Evolutionary conservation across 225 moss, liverwort and hornwort species (phyloP), one percentile per base, ranked within the genome.

Genomic region (Polytrichum commune): DNA sequence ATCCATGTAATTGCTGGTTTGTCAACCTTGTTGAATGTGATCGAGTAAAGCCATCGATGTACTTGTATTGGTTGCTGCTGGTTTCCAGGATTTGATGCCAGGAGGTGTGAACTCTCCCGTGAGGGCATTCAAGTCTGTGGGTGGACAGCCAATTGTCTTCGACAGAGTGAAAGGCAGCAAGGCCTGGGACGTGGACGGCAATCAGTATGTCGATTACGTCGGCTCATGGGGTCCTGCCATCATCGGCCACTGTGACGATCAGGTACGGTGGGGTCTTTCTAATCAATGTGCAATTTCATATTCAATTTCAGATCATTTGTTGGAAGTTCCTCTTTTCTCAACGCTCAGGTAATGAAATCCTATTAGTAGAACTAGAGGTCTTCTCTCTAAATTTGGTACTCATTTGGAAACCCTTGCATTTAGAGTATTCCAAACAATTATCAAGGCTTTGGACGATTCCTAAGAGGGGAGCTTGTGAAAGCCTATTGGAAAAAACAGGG

Each of bases 61-160:
- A 10, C 38, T 38, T 10, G 2, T 13, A 38, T 62, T 16, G 18
- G 8, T 6, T 27, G 66, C 24, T 18, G 5, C 54, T 25, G 26
- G 5, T 29, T 32, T 38, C 69, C 86, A 96, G 97, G 92, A 98
- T 9, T 75, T 98, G 72, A 91, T 98, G 94, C 97, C 94, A 16
- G 97, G 97, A 79, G 97, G 94, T 70, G 97, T 98, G 38, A 98
- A 91, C 70, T 98, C 97, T 24, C 97, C 97, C 7, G 97, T 98
- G 72, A 88, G 97, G 72, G 94, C 97, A 4, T 98, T 98, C 75
- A 98, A 82, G 81, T 98, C 97, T 64, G 97, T 98, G 5, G 97
- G 97, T 1, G 94, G 97, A 0, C 94, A 91, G 55, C 97, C 97
- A 10, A 98, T 98, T 79, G 80, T 98, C 5, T 91, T 98, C 53